Base-by-base conservation (phyloP, 495 filamentous ascomycete species). In the Astrothelium macrocarpum region DNA sequence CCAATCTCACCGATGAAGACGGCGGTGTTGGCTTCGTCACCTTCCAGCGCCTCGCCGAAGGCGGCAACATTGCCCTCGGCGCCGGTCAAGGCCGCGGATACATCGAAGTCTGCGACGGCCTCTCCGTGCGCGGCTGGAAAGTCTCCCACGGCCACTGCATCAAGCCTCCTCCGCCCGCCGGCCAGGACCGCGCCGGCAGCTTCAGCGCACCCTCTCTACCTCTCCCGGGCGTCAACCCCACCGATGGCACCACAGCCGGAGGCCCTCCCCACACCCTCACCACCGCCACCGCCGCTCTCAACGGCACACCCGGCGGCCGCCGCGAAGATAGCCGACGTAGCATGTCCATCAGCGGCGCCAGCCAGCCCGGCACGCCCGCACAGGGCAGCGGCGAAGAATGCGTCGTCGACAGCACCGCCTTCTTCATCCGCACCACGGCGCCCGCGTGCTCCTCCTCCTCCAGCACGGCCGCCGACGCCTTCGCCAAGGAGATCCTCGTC, bases 1-100 rank as follows among this genome's bases (percentile, higher is more conserved):
- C 94, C 0, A 98, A 98, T 67, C 78, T 98, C 36, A 94, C 91
- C 0, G 91, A 97, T 74, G 95, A 98, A 77, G 91, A 95, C 72
- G 90, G 90, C 32, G 94, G 95, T 16, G 90, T 91, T 28, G 95
- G 95, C 1, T 78, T 98, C 5, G 83, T 97, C 32, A 96, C 90
- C 10, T 97, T 95, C 67, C 88, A 90, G 73, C 85, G 94, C 29
- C 77, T 98, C 25, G 83, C 87, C 1, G 90, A 96, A 70, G 91
- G 90, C n/a, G 91, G 91, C 12, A 90, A 90, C 53, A 83, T 86
- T 12, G 85, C 87, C 7, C 78, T 95, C 18, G 90, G 90, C 12
- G 86, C 87, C 65, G 90, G 88, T 3, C 83, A 87, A 1, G 82
- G 79, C 26, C 81, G 80, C 65, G 91, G 91, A 10, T 98, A 96